Percentiles rank a stretch among this genome's conserved stretches.
Conservation (phyloP, 495 filamentous ascomycete species). For the Collariella sp. region DNA sequence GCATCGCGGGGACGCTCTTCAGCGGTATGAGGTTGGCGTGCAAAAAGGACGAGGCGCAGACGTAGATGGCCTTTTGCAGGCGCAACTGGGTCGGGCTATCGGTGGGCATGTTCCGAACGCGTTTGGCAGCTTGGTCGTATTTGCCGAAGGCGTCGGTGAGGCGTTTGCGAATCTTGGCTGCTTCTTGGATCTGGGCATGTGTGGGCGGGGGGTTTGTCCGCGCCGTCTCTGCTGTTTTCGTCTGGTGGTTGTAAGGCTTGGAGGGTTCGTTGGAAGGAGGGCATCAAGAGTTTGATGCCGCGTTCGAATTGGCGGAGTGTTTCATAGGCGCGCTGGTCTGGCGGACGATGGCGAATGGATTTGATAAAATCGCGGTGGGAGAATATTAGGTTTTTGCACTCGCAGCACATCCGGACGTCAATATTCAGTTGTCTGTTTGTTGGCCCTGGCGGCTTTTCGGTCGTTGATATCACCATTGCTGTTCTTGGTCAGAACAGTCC, state of each 20-base stretch:
- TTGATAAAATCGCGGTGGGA: conserved; percentile 72
- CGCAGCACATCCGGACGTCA: conserved; percentile 84
- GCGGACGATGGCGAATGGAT: conserved; percentile 56
- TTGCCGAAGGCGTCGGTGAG: conserved; percentile 86
- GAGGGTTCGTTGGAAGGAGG: conserved; percentile 78
- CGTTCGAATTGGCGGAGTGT: conserved; percentile 82
- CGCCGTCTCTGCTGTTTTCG: conserved; percentile 38
- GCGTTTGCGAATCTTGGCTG: conserved; percentile 81
- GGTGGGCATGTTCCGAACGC: conserved; percentile 69
- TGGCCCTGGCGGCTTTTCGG: conserved; percentile 49
- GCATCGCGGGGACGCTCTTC: conserved; percentile 72
- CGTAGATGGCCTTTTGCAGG: conserved; percentile 78
- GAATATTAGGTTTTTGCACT: conserved; percentile 80
- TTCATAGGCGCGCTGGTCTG: conserved; percentile 75
- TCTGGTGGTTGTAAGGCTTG: conserved; percentile 38
- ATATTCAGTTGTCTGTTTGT: conserved; percentile 50
- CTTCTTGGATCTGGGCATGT: conserved; percentile 69
- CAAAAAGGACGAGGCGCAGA: conserved; percentile 74
- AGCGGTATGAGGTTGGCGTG: conserved; percentile 89
- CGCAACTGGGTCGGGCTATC: conserved; percentile 62
- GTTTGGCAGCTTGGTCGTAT: conserved; percentile 75
- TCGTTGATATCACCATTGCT: conserved; percentile 32
- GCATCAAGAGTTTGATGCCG: conserved; percentile 76
- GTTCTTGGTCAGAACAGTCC: background rate
- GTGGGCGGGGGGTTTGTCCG: conserved; percentile 61